These are phyloP conservation scores for Cryptosporidium andersoni DNA, from an alignment of 169 alveolate genomes.

Conservation along the genomic window DNA sequence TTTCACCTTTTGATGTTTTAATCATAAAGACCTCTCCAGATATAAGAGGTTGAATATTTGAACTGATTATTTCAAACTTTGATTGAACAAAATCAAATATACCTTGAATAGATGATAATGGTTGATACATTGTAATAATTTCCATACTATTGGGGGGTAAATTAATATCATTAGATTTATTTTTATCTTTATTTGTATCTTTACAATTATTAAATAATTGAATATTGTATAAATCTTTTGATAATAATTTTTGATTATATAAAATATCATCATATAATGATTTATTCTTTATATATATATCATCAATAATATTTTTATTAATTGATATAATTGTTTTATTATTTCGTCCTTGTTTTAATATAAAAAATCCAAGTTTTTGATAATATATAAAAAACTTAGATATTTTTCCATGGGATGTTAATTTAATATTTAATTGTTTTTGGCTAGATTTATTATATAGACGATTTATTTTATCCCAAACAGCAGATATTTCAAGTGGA, in stretches of 20 bases:
- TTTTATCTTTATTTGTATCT: neutral
- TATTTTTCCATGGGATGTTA: slow-evolving; percentile 38
- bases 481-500: slow-evolving; percentile 42
- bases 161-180: neutral
- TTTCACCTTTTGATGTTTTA: slow-evolving; percentile 57
- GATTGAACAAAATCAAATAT: slow-evolving; percentile 16
- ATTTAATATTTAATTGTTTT: slow-evolving; percentile 32
- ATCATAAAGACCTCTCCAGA: slow-evolving; percentile 7
- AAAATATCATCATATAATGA: neutral
- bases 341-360: slow-evolving; percentile 25
- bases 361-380: slow-evolving; percentile 12
- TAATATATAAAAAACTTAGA: slow-evolving; percentile 35
- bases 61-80: neutral
- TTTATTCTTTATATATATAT: neutral
- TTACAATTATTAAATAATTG: neutral
- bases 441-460: slow-evolving; percentile 5
- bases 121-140: slow-evolving; percentile 19
- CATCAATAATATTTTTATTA: slow-evolving; percentile 5
- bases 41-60: neutral
- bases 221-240: neutral
- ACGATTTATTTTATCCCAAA: slow-evolving; percentile 46
- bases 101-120: slow-evolving; percentile 12
- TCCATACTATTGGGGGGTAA: neutral
- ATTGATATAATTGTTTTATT: neutral
- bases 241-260: neutral